These are phyloP conservation scores for Coniochaeta sp. DNA, from an alignment of 2,329 filamentous ascomycete genomes.

Conservation along the genomic window DNA sequence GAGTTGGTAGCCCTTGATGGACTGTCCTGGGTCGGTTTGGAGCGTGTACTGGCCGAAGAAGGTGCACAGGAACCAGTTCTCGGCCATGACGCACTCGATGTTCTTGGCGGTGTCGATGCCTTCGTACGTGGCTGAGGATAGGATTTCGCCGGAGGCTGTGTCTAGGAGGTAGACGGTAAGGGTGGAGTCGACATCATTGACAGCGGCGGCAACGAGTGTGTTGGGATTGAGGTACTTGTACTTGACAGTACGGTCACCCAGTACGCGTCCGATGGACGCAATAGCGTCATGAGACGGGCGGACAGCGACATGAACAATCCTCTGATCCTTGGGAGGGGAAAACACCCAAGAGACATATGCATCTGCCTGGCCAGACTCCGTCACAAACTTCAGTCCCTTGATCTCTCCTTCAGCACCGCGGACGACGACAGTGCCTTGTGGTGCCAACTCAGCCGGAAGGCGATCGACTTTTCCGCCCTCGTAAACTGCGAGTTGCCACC, in stretches of 20 bases:
- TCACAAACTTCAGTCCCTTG: constrained; percentile 46
- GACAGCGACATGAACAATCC: constrained; percentile 59
- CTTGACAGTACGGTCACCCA: constrained; percentile 84
- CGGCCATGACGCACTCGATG: constrained; percentile 71
- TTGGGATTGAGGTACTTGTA: constrained; percentile 98
- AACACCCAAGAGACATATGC: constrained; percentile 63
- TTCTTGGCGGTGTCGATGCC: constrained; percentile 68
- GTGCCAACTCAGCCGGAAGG: constrained; percentile 35
- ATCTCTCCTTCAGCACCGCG: constrained; percentile 40
- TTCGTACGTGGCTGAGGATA: constrained; percentile 62
- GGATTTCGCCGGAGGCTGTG: constrained; percentile 72
- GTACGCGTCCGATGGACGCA: constrained; percentile 88
- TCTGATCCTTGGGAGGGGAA: constrained; percentile 55
- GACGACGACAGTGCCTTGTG: constrained; percentile 47
- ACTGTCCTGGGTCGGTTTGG: constrained; percentile 42
- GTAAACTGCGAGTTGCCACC: constrained; percentile 45
- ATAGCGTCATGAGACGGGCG: constrained; percentile 74
- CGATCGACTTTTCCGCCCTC: constrained; percentile 38
- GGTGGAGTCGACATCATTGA: constrained; percentile 47
- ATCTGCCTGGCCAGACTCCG: constrained; percentile 30
- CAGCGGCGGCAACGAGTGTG: constrained; percentile 65
- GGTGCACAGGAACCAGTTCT: constrained; percentile 94
- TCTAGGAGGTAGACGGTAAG: constrained; percentile 77
- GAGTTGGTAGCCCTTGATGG: constrained; percentile 77
- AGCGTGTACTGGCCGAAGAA: constrained; percentile 59